Evolutionary conservation across 1,139 yeast genomes (phyloP).

Genomic region (Chernovozyma aurita): DNA sequence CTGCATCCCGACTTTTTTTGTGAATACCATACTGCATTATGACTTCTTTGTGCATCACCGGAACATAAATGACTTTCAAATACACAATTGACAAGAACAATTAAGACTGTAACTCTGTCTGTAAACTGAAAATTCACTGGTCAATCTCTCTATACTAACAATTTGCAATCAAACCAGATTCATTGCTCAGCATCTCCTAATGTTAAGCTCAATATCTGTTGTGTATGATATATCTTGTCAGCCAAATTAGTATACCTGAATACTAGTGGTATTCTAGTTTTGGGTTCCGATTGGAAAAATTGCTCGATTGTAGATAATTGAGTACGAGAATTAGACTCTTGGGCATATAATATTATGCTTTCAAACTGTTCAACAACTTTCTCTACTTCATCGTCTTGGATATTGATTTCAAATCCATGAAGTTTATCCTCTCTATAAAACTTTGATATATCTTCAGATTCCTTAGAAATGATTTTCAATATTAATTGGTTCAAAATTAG

Average conservation of each 20-base stretch:
- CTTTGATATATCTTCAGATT: slow-evolving; percentile 45
- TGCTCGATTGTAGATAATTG: slow-evolving; percentile 8
- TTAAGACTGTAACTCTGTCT: no score
- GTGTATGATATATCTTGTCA: slow-evolving; percentile 7
- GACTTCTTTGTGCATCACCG: no score
- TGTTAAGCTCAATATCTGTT: no score
- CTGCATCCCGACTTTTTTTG: no score
- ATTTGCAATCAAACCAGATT: no score
- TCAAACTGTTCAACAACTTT: slow-evolving; percentile 18
- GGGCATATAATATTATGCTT: slow-evolving; percentile 17
- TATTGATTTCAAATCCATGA: slow-evolving; percentile 41
- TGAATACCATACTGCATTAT: no score
- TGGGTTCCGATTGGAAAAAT: slow-evolving; percentile 12
- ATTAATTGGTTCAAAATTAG: slow-evolving; percentile 55
- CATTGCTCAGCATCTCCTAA: no score
- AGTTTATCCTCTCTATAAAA: slow-evolving; percentile 31
- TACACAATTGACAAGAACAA: no score
- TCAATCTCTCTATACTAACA: no score
- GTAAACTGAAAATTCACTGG: no score
- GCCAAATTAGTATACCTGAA: slow-evolving; percentile 3
- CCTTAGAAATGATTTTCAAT: slow-evolving; percentile 56
- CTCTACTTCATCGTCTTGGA: slow-evolving; percentile 13
- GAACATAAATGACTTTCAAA: no score
- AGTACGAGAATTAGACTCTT: slow-evolving; percentile 3
- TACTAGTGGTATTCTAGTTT: slow-evolving; percentile 2